These are phyloP conservation scores for Oryza meridionalis DNA, from an alignment of 176 grass and related monocot species.

Conservation along the genomic window DNA sequence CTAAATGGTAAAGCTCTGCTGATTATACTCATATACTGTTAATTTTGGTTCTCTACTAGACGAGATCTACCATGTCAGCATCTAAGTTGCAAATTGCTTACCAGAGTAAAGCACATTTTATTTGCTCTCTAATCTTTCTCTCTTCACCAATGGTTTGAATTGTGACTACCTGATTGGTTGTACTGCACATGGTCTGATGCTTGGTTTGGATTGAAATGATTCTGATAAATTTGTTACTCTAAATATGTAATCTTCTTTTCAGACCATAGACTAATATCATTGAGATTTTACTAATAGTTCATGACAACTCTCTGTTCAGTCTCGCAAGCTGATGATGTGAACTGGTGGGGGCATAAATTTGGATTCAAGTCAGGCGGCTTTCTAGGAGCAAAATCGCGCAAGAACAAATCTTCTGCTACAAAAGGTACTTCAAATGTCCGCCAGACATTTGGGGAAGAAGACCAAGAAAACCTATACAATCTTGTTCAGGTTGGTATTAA, in stretches of 20 bases:
- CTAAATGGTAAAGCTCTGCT: neutral
- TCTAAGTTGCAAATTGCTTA: neutral
- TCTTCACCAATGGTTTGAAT: neutral
- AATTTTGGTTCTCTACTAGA: neutral
- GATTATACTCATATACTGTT: neutral
- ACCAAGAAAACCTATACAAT: constrained; percentile 98
- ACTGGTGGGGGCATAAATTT: constrained; percentile 94
- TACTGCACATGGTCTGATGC: neutral
- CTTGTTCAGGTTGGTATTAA: constrained; percentile 85
- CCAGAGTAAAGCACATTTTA: neutral
- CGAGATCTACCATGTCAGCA: neutral
- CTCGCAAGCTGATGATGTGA: constrained; percentile 63
- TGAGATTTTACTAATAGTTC: constrained; percentile 28
- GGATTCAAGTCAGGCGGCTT: constrained; percentile 83
- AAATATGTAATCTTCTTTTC: neutral
- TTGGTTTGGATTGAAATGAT: neutral
- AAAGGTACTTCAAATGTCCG: constrained; percentile 57
- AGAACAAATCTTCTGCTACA: constrained; percentile 51
- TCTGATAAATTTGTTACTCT: neutral
- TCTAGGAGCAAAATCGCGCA: constrained; percentile 67
- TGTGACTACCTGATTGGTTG: neutral
- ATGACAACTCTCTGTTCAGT: constrained; percentile 39
- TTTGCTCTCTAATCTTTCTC: neutral
- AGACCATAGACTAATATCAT: neutral
- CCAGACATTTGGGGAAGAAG: constrained; percentile 83